A percentile compares a stretch with the other conserved stretches of the same genome.
Conservation (phyloP, 208 protist genomes). For the Leishmania amazonensis region DNA sequence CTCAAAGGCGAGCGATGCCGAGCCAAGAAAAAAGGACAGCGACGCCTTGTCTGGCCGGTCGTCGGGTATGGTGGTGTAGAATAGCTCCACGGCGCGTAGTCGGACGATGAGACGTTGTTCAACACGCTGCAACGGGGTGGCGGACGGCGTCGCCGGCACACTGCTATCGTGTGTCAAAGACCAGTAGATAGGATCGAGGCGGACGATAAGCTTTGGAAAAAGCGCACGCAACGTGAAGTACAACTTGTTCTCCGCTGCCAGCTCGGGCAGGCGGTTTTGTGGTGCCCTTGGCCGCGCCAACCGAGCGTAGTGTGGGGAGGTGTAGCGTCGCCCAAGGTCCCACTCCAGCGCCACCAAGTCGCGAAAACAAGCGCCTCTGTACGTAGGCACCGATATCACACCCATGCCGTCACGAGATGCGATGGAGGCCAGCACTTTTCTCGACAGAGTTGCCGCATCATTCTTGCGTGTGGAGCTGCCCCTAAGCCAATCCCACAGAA, state of each 20-base stretch:
- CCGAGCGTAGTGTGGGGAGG: conserved; percentile 2
- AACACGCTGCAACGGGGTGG: conserved; percentile 24
- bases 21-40: conserved; percentile 50
- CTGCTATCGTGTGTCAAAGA: conserved; percentile 25
- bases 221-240: conserved; percentile 28
- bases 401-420: no score
- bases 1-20: conserved; percentile 36
- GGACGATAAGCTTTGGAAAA: conserved; percentile 5
- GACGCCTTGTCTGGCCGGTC: conserved; percentile 31
- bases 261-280: conserved; percentile 4
- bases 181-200: conserved; percentile 26
- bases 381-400: no score
- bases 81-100: conserved; percentile 14
- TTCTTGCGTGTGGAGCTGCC: not conserved
- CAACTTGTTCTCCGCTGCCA: conserved; percentile 8
- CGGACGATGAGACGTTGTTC: conserved; percentile 14
- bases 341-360: conserved; percentile 29
- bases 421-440: not conserved
- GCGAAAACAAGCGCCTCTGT: not conserved
- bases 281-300: conserved; percentile 11
- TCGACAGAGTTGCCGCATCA: no score
- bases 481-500: conserved; percentile 7
- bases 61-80: conserved; percentile 29
- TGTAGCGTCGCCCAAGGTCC: conserved; percentile 24
- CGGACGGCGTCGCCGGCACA: conserved; percentile 12